Percentiles rank a stretch among this genome's conserved stretches.
Conservation (phyloP, 1,284 basidiomycete species). For the Ustilago bromivora region DNA sequence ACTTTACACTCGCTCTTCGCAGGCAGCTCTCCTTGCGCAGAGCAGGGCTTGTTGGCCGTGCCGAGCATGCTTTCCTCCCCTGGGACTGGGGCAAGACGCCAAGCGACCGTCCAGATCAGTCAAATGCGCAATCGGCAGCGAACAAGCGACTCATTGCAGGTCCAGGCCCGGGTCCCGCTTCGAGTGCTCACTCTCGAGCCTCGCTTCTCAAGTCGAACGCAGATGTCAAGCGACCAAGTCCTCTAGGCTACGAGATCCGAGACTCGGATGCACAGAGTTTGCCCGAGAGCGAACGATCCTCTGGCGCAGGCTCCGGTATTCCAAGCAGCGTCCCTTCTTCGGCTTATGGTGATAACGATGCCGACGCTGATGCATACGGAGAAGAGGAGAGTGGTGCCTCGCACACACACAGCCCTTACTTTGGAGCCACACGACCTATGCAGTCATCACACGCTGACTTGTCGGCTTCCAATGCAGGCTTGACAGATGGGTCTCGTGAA, state of each 20-base stretch:
- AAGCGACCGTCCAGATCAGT: background rate
- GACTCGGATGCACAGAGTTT: constrained; percentile 46
- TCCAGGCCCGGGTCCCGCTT: constrained; percentile 55
- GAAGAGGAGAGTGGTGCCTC: constrained; percentile 35
- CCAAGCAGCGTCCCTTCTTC: constrained; percentile 55
- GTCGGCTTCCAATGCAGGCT: constrained; percentile 16
- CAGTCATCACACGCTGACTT: constrained; percentile 20
- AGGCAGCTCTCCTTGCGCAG: constrained; percentile 46
- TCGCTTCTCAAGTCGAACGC: constrained; percentile 24
- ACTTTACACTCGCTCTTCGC: constrained; percentile 37
- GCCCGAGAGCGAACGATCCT: constrained; percentile 47
- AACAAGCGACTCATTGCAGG: constrained; percentile 26
- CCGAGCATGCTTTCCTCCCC: constrained; percentile 49
- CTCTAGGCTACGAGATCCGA: constrained; percentile 38
- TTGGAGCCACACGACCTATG: constrained; percentile 25
- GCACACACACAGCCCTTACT: constrained; percentile 39
- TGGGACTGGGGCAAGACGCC: constrained; percentile 36
- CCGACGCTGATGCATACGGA: constrained; percentile 29
- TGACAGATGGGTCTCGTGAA: constrained; percentile 8
- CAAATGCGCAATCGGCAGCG: constrained; percentile 8
- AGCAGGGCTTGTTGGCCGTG: constrained; percentile 42
- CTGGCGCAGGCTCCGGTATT: constrained; percentile 51
- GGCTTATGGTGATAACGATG: constrained; percentile 50
- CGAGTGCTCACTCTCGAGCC: constrained; percentile 47
- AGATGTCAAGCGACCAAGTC: constrained; percentile 21